These are phyloP conservation scores for Cercophora newfieldiana DNA, from an alignment of 495 filamentous ascomycete species.

Conservation along the genomic window DNA sequence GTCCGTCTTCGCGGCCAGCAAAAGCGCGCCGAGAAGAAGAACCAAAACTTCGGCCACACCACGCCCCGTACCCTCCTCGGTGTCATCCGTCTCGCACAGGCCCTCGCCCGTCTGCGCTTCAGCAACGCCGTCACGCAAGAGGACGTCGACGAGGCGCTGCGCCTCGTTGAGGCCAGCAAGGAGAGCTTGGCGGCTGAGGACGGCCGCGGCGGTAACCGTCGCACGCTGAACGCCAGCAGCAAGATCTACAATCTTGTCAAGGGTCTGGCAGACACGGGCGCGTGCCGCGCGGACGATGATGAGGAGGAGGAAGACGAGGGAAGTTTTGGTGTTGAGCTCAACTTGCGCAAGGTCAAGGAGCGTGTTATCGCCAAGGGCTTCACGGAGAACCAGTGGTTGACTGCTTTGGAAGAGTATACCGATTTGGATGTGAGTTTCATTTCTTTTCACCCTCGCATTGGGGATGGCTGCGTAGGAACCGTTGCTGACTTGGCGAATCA, in stretches of 20 bases:
- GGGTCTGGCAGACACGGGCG: slow-evolving; percentile 75
- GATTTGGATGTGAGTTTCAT: slow-evolving; percentile 73
- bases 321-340: slow-evolving; percentile 66
- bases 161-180: slow-evolving; percentile 89
- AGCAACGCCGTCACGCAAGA: slow-evolving; percentile 78
- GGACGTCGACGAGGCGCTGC: slow-evolving; percentile 92
- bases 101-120: slow-evolving; percentile 91
- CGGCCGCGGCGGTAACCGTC: slow-evolving; percentile 50
- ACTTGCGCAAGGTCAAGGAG: slow-evolving; percentile 82
- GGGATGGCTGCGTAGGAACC: neutral
- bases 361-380: slow-evolving; percentile 94
- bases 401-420: slow-evolving; percentile 86
- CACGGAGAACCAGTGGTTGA: slow-evolving; percentile 85
- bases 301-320: slow-evolving; percentile 40
- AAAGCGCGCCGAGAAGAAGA: slow-evolving; percentile 81
- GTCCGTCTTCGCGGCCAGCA: slow-evolving; percentile 87
- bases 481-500: neutral
- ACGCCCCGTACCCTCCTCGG: slow-evolving; percentile 91
- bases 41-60: slow-evolving; percentile 89
- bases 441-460: slow-evolving; percentile 3
- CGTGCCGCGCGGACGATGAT: slow-evolving; percentile 67
- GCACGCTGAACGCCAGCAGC: slow-evolving; percentile 77
- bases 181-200: slow-evolving; percentile 74
- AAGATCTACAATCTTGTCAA: slow-evolving; percentile 94
- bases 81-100: slow-evolving; percentile 89